phyloP scores from a whole-genome alignment of 768 basidiomycete species.

The Lenzites betulinus region DNA sequence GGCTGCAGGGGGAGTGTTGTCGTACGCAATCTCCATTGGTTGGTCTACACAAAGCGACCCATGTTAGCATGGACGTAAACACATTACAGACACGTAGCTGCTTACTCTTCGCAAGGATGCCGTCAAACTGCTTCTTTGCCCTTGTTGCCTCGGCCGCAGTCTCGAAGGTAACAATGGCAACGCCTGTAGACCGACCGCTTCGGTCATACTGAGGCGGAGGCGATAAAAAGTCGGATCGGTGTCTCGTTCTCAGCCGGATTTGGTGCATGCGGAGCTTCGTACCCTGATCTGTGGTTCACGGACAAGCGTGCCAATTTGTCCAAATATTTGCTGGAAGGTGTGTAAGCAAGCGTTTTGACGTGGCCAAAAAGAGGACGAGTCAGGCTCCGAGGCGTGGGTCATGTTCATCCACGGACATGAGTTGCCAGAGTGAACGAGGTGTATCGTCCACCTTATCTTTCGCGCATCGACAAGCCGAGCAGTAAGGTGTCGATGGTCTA shows the following conservation, averaged over 20 bases:
- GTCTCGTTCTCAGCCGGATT: constrained; percentile 57
- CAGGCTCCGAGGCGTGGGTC: no score
- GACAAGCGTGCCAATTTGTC: constrained; percentile 88
- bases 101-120: constrained; percentile 85
- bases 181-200: constrained; percentile 88
- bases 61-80: neutral
- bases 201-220: constrained; percentile 82
- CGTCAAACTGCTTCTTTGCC: constrained; percentile 84
- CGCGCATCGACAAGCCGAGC: no score
- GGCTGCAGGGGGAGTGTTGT: constrained; percentile 41
- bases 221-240: constrained; percentile 44
- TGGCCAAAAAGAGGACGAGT: neutral
- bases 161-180: constrained; percentile 79
- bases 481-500: no score
- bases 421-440: no score
- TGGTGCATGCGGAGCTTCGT: constrained; percentile 58
- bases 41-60: constrained; percentile 52
- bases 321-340: constrained; percentile 73
- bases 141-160: constrained; percentile 74
- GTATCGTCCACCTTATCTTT: no score
- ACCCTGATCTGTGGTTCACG: constrained; percentile 95
- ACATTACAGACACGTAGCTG: neutral
- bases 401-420: no score
- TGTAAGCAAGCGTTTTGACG: neutral
- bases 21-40: constrained; percentile 72